Percentiles rank a stretch among this genome's conserved stretches.
These are phyloP conservation scores for Lachnellula suecica DNA, from an alignment of 2,329 filamentous ascomycete genomes.

Conservation along the genomic window DNA sequence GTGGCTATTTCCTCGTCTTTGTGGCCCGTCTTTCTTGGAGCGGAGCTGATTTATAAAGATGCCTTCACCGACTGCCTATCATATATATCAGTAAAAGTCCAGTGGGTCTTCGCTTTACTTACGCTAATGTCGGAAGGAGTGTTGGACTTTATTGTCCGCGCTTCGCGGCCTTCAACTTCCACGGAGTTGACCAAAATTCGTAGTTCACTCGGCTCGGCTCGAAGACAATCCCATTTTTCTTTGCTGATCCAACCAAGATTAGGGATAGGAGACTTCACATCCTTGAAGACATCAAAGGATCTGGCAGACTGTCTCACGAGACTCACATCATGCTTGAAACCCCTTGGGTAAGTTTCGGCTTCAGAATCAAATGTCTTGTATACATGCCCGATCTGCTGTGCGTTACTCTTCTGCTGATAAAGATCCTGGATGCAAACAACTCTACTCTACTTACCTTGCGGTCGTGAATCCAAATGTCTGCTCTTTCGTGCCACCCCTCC, in stretches of 20 bases:
- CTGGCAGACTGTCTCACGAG: background rate
- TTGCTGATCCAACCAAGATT: conserved; percentile 1
- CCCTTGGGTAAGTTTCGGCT: background rate
- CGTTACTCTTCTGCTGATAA: background rate
- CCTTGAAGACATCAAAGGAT: background rate
- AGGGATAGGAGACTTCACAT: background rate
- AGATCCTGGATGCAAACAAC: background rate
- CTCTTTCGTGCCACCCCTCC: background rate
- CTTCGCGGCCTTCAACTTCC: background rate
- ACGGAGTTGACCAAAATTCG: background rate
- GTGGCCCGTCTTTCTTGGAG: background rate
- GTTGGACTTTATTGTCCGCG: background rate
- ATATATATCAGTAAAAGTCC: background rate
- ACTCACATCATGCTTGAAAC: conserved; percentile 6
- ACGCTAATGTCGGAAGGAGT: background rate
- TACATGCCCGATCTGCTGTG: background rate
- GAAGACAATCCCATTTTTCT: conserved; percentile 1
- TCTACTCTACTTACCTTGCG: background rate
- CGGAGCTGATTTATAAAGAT: conserved; percentile 1
- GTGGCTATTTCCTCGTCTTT: background rate
- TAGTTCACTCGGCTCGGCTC: background rate
- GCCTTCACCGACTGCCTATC: conserved; percentile 1
- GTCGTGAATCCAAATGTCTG: conserved; percentile 1
- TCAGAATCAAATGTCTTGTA: conserved; percentile 4
- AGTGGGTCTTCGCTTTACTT: background rate